phyloP scores from a whole-genome alignment of 768 basidiomycete species.

The Collybia nuda region DNA sequence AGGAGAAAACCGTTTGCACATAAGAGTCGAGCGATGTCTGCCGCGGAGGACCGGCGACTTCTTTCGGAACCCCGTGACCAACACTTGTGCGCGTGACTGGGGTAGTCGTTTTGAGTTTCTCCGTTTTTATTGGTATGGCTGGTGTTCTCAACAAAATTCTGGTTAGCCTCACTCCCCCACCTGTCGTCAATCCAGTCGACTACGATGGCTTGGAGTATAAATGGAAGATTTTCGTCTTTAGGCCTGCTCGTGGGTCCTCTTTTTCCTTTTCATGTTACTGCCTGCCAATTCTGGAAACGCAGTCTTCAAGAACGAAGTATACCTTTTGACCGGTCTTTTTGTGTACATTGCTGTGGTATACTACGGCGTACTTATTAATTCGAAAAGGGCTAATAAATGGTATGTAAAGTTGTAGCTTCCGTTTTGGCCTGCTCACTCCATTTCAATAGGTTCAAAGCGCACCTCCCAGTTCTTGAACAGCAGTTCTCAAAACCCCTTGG shows the following conservation, averaged over 20 bases:
- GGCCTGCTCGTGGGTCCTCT: slow-evolving; percentile 65
- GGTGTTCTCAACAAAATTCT: slow-evolving; percentile 34
- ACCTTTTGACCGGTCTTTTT: slow-evolving; percentile 51
- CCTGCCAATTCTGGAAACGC: slow-evolving; percentile 1
- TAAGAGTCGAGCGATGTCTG: too few species aligned
- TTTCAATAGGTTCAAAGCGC: slow-evolving; percentile 54
- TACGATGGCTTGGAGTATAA: slow-evolving; percentile 76
- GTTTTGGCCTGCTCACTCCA: neutral
- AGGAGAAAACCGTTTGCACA: too few species aligned
- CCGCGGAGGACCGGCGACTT: too few species aligned
- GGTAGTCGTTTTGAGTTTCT: neutral
- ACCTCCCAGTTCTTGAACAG: slow-evolving; percentile 54
- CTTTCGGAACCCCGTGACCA: too few species aligned
- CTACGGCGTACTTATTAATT: slow-evolving; percentile 62
- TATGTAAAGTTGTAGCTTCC: slow-evolving; percentile 32
- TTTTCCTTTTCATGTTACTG: neutral
- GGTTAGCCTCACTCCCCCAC: slow-evolving; percentile 52
- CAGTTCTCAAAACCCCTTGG: slow-evolving; percentile 76
- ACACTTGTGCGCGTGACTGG: too few species aligned
- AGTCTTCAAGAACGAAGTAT: slow-evolving; percentile 70
- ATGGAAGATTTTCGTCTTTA: slow-evolving; percentile 77
- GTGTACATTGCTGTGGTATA: slow-evolving; percentile 57
- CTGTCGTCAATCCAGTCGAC: slow-evolving; percentile 48
- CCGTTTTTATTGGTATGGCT: slow-evolving; percentile 17
- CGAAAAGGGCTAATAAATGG: slow-evolving; percentile 63